Evolutionary conservation across 441 rosid species (phyloP).

Genomic region (Syzygium syzygioides): DNA sequence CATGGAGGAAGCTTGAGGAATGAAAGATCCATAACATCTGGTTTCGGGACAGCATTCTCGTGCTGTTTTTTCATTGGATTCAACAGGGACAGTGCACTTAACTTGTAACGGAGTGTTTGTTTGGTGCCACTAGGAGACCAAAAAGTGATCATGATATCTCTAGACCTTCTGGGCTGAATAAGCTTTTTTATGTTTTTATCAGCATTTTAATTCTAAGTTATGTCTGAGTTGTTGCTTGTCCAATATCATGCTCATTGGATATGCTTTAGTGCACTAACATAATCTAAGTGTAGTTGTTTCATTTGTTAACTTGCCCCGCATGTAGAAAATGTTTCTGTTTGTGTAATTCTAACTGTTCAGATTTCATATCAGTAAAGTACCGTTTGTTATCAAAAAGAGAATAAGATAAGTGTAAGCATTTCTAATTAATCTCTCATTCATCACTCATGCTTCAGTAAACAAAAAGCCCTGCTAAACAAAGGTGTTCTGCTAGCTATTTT

Average conservation of each 20-base stretch:
- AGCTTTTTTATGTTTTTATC: not conserved
- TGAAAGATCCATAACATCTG: not conserved
- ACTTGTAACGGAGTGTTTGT: not conserved
- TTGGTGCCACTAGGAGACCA: not conserved
- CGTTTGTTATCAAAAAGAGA: not conserved
- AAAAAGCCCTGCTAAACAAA: not conserved
- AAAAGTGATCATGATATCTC: not conserved
- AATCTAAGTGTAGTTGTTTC: not conserved
- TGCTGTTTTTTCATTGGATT: not conserved
- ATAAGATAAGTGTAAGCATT: not conserved
- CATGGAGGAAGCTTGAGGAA: not conserved
- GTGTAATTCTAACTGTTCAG: not conserved
- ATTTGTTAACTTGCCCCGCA: not conserved
- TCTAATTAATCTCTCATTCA: not conserved
- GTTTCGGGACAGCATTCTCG: not conserved
- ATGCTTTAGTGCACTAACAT: not conserved
- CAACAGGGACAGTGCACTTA: not conserved
- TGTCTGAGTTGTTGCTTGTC: not conserved
- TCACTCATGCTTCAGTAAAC: not conserved
- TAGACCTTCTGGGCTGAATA: not conserved
- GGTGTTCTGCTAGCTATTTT: not conserved
- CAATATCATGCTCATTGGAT: not conserved
- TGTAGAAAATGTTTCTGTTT: not conserved
- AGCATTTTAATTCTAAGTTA: not conserved
- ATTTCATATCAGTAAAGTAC: not conserved